Percentiles rank a stretch among this genome's conserved stretches.
phyloP scores from a whole-genome alignment of 257 asterid genomes.

The Solanum rostratum region DNA sequence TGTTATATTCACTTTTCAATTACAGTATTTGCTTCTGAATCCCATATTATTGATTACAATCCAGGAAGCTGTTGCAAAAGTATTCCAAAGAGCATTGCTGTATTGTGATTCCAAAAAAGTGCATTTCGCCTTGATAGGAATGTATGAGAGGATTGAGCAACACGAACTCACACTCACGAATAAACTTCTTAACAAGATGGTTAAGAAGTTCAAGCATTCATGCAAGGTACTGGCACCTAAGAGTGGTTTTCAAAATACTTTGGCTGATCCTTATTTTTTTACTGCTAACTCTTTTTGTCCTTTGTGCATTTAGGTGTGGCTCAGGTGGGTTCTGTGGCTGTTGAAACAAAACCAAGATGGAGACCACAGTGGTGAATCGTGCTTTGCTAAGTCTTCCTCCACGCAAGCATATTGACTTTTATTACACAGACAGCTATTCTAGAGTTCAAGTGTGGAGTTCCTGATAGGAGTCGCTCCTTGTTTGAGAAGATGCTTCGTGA shows the following conservation, averaged over 20 bases:
- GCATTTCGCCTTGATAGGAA: slow-evolving; percentile 67
- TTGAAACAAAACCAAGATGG: slow-evolving; percentile 50
- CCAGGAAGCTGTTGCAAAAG: slow-evolving; percentile 71
- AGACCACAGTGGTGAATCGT: slow-evolving; percentile 52
- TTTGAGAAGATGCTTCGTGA: slow-evolving; percentile 81
- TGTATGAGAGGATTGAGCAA: slow-evolving; percentile 78
- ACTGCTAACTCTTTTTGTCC: not conserved
- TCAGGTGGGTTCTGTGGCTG: slow-evolving; percentile 43
- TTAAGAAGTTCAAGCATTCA: slow-evolving; percentile 70
- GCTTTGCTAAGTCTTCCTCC: slow-evolving; percentile 66
- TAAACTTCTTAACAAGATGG: slow-evolving; percentile 75
- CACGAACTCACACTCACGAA: slow-evolving; percentile 46
- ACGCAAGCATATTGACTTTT: slow-evolving; percentile 73
- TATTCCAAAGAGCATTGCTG: slow-evolving; percentile 81
- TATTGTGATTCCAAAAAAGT: slow-evolving; percentile 79
- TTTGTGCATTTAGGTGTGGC: slow-evolving; percentile 58
- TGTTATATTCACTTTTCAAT: not conserved
- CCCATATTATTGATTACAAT: not conserved
- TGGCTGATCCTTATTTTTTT: not conserved
- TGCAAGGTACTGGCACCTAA: slow-evolving; percentile 49
- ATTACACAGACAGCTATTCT: slow-evolving; percentile 72
- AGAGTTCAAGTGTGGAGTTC: slow-evolving; percentile 76
- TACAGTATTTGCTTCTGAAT: not conserved
- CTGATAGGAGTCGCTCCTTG: slow-evolving; percentile 88
- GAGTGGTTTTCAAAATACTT: not conserved